Base-by-base conservation (phyloP, 228 moss, liverwort and hornwort species). In the Sphagnum fallax region DNA sequence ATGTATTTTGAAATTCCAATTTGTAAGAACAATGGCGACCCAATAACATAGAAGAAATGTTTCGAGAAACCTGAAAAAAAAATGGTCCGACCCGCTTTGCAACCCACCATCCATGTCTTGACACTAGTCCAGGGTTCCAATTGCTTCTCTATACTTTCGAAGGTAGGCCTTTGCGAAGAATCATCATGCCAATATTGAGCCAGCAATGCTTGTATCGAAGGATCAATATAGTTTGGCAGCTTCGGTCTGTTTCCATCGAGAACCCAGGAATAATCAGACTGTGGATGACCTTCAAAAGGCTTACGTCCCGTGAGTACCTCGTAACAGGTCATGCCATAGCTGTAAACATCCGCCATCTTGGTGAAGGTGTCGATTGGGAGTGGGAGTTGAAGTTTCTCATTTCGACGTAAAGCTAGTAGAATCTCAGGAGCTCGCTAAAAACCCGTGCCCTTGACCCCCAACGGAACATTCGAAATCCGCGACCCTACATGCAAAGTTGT, bases 261-360 rank as follows among this genome's bases (percentile, higher is more conserved):
- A 5, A 68, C 65, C 5, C 8, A 0, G 65, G 5, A 6, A 74
- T 6, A 0, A 16, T 4, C 1, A 5, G 32, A 47, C 14, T 16
- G 68, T 13, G 48, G 48, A n/a, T 48, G 10, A 64, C 16, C 4
- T 69, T 53, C 32, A 59, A 57, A 75, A 4, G 69, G 64, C 4
- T 6, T 0, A 6, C 48, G 16, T 16, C 71, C 80, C 3, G 74
- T 65, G 51, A 77, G 6, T 0, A 71, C 50, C 8, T 76, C 74
- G 1, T 1, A 77, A 15, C 68, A 71, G 1, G 70, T 4, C 4
- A 80, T 1, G 47, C 70, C 80, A n/a, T 76, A 80, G 51, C 76
- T 80, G 65, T 71, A 74, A 6, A 76, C 71, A 52, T 80, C 80
- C 7, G 67, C 53, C 32, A 32, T 2, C 32, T 32, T 32, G 32